Evolutionary conservation across 164 flowering plant genomes (phyloP).

Genomic region (Tinospora cordifolia): DNA sequence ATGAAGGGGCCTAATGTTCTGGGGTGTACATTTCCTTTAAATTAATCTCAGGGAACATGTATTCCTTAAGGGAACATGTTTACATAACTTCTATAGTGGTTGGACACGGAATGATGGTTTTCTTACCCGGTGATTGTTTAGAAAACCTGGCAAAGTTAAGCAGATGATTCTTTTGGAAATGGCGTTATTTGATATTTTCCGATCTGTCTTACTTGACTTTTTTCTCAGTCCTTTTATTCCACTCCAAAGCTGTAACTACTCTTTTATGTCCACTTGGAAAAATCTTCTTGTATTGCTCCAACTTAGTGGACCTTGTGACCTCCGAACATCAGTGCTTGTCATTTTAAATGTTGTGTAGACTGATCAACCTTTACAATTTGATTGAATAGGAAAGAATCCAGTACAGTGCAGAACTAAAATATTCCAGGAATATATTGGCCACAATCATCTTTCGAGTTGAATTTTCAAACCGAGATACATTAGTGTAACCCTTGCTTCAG

Average conservation of each 20-base stretch:
- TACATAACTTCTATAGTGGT: no score
- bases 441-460: neutral
- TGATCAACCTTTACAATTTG: neutral
- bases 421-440: neutral
- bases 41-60: no score
- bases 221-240: neutral
- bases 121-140: neutral
- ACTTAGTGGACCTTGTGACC: neutral
- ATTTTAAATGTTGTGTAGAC: neutral
- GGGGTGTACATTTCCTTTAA: no score
- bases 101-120: no score
- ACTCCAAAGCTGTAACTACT: neutral
- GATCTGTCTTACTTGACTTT: neutral
- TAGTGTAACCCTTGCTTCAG: no score
- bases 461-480: neutral
- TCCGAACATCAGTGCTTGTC: neutral
- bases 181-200: no score
- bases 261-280: neutral
- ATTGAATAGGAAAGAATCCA: neutral
- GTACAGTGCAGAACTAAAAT: neutral
- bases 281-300: neutral
- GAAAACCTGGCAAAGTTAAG: neutral
- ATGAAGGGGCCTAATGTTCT: no score
- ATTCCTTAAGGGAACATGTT: no score
- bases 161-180: neutral